Percentiles rank a stretch among this genome's conserved stretches.
Conservation (phyloP, 2,329 filamentous ascomycete genomes). For the Cercospora sp. region DNA sequence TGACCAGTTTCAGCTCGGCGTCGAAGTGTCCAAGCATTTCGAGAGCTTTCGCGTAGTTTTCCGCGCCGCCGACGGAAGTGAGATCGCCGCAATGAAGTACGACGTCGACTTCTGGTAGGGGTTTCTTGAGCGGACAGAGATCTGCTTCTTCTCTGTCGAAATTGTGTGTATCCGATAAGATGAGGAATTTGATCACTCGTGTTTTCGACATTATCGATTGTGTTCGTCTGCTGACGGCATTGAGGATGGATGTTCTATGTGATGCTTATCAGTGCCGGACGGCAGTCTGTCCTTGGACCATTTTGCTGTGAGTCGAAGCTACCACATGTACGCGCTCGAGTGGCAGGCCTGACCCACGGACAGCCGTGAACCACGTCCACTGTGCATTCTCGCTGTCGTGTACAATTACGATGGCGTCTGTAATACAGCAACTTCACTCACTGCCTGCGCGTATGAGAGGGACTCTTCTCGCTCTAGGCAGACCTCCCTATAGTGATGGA, state of each 20-base stretch:
- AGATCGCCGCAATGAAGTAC: constrained; percentile 44
- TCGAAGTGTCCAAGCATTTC: constrained; percentile 29
- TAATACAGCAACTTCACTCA: not conserved
- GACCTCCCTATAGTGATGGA: not conserved
- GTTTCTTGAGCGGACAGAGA: constrained; percentile 14
- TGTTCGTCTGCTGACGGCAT: not conserved
- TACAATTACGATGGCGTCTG: not conserved
- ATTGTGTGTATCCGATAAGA: constrained; percentile 35
- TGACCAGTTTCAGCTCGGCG: constrained; percentile 39
- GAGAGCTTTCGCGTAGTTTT: constrained; percentile 33
- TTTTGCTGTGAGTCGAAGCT: not conserved
- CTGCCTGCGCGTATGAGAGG: not conserved
- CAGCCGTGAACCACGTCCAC: not conserved
- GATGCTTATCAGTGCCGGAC: not conserved
- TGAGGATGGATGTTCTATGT: not conserved
- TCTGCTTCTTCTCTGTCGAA: constrained; percentile 17
- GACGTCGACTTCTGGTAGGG: constrained; percentile 36
- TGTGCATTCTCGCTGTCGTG: not conserved
- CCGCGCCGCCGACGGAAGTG: constrained; percentile 33
- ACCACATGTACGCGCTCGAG: not conserved
- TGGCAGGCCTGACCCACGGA: not conserved
- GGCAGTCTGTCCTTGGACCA: not conserved
- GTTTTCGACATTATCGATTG: not conserved
- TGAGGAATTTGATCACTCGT: constrained; percentile 19
- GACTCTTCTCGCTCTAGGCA: not conserved